Conservation (phyloP, 1,284 basidiomycete genomes). For the Tilletia horrida region DNA sequence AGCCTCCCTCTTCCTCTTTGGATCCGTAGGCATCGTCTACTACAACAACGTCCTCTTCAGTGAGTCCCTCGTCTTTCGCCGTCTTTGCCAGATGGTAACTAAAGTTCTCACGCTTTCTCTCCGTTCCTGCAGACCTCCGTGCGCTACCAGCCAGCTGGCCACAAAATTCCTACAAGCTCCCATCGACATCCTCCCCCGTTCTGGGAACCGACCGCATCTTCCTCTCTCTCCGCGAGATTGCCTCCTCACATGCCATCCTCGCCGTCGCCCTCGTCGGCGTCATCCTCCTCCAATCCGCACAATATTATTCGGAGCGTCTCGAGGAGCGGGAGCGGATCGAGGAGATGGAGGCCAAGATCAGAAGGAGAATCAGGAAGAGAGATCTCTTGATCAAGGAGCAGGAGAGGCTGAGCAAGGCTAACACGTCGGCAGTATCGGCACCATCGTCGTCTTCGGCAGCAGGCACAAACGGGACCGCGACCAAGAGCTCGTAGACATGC, state of each 20-base stretch:
- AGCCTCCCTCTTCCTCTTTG: slow-evolving; percentile 52
- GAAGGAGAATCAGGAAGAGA: slow-evolving; percentile 28
- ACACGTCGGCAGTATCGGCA: not conserved
- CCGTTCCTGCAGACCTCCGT: slow-evolving; percentile 25
- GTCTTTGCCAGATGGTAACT: not conserved
- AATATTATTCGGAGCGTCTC: slow-evolving; percentile 53
- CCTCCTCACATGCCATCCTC: slow-evolving; percentile 48
- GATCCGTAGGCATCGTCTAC: slow-evolving; percentile 45
- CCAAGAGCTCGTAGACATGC: too few species aligned
- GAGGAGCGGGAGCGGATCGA: slow-evolving; percentile 52
- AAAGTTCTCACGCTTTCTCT: not conserved
- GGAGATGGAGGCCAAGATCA: slow-evolving; percentile 48
- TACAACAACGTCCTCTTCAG: slow-evolving; percentile 46
- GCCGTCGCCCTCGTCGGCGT: slow-evolving; percentile 51
- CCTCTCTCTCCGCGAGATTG: slow-evolving; percentile 46
- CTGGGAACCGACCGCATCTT: slow-evolving; percentile 21
- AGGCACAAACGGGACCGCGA: too few species aligned
- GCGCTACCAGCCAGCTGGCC: slow-evolving; percentile 28
- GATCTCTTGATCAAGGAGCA: slow-evolving; percentile 1
- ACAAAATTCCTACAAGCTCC: slow-evolving; percentile 12
- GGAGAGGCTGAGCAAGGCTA: not conserved
- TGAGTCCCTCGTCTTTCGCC: slow-evolving; percentile 23
- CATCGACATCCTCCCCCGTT: slow-evolving; percentile 17
- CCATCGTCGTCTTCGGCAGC: not conserved
- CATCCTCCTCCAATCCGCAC: slow-evolving; percentile 50